phyloP scores from a whole-genome alignment of 2,329 filamentous ascomycete species.

The Dactylellina cionopaga region DNA sequence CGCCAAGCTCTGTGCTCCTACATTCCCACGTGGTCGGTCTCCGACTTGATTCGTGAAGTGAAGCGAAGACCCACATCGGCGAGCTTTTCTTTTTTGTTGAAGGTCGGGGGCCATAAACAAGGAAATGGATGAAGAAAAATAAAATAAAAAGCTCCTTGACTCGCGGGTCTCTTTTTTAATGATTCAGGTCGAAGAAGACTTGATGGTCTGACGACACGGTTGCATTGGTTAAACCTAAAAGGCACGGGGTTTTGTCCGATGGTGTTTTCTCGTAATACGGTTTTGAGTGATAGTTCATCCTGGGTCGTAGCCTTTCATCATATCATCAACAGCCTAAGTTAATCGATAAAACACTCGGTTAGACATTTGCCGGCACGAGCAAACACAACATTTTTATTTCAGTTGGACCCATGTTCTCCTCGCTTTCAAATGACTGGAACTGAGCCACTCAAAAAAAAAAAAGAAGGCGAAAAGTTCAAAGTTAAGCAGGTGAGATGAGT shows the following conservation, averaged over 20 bases:
- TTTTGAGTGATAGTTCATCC: not conserved
- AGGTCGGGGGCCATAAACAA: not conserved
- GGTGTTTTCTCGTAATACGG: constrained; percentile 8
- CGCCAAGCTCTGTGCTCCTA: constrained; percentile 34
- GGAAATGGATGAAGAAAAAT: not conserved
- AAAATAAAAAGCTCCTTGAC: constrained; percentile 6
- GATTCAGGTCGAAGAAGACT: constrained; percentile 5
- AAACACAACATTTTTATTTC: constrained; percentile 22
- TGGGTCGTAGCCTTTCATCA: not conserved
- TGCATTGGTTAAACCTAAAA: constrained; percentile 27
- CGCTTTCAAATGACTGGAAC: not conserved
- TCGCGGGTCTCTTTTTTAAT: not conserved
- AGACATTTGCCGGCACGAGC: constrained; percentile 46
- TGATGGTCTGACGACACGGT: constrained; percentile 48
- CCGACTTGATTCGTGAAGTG: constrained; percentile 43
- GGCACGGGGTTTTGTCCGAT: constrained; percentile 37
- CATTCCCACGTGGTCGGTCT: constrained; percentile 48
- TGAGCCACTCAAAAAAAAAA: constrained; percentile 18
- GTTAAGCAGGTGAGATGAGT: constrained; percentile 46
- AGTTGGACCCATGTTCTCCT: not conserved
- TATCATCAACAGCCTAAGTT: constrained; percentile 19
- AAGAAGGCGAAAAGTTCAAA: not conserved
- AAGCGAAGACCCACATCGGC: constrained; percentile 43
- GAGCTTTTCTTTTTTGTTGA: constrained; percentile 7
- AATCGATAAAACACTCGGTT: constrained; percentile 46